These are phyloP conservation scores for Backusella tuberculispora DNA, from an alignment of 192 early-diverging fungal species.

Conservation along the genomic window DNA sequence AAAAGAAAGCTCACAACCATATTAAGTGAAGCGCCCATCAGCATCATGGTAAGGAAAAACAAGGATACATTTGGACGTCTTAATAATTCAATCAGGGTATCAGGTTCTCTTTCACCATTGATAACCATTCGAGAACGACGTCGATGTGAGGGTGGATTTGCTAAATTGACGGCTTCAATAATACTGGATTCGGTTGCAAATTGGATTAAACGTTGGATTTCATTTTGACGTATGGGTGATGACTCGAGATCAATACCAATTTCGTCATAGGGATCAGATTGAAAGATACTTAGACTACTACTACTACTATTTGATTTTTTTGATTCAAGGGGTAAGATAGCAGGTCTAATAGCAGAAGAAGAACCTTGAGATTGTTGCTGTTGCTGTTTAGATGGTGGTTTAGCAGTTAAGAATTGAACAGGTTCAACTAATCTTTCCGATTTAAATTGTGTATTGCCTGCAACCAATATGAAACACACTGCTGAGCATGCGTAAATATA, in stretches of 20 bases:
- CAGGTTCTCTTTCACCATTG: conserved; percentile 22
- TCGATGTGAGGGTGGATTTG: conserved; percentile 32
- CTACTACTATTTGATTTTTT: not conserved
- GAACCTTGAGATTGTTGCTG: not conserved
- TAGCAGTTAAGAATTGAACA: not conserved
- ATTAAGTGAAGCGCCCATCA: conserved; percentile 50
- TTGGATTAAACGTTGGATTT: conserved; percentile 42
- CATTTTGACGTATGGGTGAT: conserved; percentile 38
- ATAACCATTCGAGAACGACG: conserved; percentile 2
- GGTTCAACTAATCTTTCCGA: conserved; percentile 17
- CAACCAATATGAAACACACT: conserved; percentile 37
- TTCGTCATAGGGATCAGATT: conserved; percentile 25
- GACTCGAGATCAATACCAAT: conserved; percentile 28
- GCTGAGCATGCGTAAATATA: conserved; percentile 46
- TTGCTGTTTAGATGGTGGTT: not conserved
- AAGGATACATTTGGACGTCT: conserved; percentile 38
- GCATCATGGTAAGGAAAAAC: conserved; percentile 49
- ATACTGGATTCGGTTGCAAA: conserved; percentile 49
- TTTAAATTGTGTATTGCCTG: conserved; percentile 43
- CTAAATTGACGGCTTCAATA: conserved; percentile 41
- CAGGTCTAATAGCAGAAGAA: not conserved
- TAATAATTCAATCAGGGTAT: conserved; percentile 38
- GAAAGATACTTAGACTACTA: not conserved
- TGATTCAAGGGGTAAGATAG: not conserved
- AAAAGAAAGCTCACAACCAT: conserved; percentile 50